Conservation (phyloP, 768 basidiomycete species). For the Panellus pusillus region DNA sequence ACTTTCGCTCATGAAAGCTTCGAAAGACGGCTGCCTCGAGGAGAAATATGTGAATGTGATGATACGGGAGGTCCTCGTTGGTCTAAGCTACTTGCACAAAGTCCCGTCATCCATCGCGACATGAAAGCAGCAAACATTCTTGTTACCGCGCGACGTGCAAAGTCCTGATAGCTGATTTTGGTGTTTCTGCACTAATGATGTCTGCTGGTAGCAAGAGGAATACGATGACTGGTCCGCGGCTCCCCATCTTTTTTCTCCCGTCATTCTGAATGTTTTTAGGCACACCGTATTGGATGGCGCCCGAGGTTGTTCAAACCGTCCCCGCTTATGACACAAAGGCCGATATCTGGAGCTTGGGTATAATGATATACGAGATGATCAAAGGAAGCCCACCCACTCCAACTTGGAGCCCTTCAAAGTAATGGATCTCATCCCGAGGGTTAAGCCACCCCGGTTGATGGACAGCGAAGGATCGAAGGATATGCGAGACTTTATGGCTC, state of each 20-base stretch:
- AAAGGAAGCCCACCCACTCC: slow-evolving; percentile 95
- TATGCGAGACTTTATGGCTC: slow-evolving; percentile 84
- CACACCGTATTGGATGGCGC: slow-evolving; percentile 99
- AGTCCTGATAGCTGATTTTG: slow-evolving; percentile 97
- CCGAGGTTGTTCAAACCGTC: slow-evolving; percentile 88
- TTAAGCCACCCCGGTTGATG: slow-evolving; percentile 75
- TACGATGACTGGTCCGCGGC: slow-evolving; percentile 62
- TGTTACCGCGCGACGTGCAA: slow-evolving; percentile 83
- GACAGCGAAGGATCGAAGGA: slow-evolving; percentile 82
- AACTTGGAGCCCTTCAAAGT: slow-evolving; percentile 84
- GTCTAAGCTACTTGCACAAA: slow-evolving; percentile 87
- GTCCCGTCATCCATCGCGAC: slow-evolving; percentile 96
- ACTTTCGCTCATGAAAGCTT: slow-evolving; percentile 88
- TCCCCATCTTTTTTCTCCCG: background rate
- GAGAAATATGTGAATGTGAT: slow-evolving; percentile 90
- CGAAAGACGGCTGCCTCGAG: slow-evolving; percentile 72
- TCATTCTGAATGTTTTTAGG: slow-evolving; percentile 39
- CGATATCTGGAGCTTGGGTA: slow-evolving; percentile 97
- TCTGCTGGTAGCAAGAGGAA: slow-evolving; percentile 88
- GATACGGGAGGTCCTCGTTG: slow-evolving; percentile 84
- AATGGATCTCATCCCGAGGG: slow-evolving; percentile 85
- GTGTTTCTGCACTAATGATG: slow-evolving; percentile 90
- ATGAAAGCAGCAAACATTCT: slow-evolving; percentile 98
- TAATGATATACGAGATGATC: slow-evolving; percentile 94
- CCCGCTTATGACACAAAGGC: slow-evolving; percentile 96